Evolutionary conservation across 257 asterid species (phyloP).

Genomic region (Solanum pimpinellifolium): DNA sequence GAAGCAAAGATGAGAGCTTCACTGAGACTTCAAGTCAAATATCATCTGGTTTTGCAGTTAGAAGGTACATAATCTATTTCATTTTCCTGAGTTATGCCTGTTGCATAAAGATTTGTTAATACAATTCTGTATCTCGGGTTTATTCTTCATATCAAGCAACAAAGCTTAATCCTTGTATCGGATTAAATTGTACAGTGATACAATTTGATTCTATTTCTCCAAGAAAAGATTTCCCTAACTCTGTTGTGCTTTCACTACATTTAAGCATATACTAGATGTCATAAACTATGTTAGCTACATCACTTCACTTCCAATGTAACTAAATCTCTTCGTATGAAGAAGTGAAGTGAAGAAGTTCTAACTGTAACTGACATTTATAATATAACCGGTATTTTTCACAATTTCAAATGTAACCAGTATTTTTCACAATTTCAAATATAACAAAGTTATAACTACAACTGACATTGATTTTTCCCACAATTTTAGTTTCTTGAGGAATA

Average conservation of each 20-base stretch:
- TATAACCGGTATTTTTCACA: not conserved
- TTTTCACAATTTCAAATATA: not conserved
- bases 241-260: not conserved
- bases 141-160: not conserved
- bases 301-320: not conserved
- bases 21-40: constrained; percentile 43
- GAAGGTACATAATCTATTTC: constrained; percentile 39
- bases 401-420: no score
- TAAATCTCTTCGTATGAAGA: not conserved
- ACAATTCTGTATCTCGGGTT: not conserved
- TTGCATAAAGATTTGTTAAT: not conserved
- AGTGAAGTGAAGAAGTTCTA: not conserved
- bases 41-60: constrained; percentile 69
- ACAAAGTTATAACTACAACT: not conserved
- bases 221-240: not conserved
- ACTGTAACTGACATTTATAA: no score
- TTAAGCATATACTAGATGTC: not conserved
- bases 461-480: not conserved
- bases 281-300: not conserved
- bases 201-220: not conserved
- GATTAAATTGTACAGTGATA: not conserved
- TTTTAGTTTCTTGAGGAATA: constrained; percentile 77
- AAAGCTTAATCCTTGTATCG: not conserved
- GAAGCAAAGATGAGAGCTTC: constrained; percentile 25
- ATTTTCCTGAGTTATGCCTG: not conserved